Base-by-base conservation (phyloP, 2,329 filamentous ascomycete genomes). In the Cyclaneusma minus region DNA sequence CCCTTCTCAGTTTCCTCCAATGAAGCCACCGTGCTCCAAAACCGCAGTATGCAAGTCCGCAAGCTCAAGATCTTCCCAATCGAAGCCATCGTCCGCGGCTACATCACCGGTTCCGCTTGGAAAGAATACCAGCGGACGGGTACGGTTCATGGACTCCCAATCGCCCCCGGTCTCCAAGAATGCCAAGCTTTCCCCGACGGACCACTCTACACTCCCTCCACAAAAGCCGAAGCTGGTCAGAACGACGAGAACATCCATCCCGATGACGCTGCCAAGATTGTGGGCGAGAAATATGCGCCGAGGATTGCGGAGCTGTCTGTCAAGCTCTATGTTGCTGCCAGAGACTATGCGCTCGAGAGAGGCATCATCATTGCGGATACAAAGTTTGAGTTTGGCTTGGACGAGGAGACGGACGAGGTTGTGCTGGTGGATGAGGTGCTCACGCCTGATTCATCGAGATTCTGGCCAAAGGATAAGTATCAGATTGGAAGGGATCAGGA, bases 391-490 rank as follows among this genome's bases (percentile, higher is more conserved):
- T 80, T 80, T 47, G 75, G 72, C 1, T 49, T 75, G 7, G 67
- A 74, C 32, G 55, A 60, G 22, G 58, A 56, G 29, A 66, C 61
- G 1, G 56, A 64, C 29, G 62, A 73, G 40, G 60, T 82, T 8
- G 63, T 80, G n/a, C 53, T 81, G 20, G 64, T 79, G 2, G 76
- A 77, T 50, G 78, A 78, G 47, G 69, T 82, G 4, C 50, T 81
- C 33, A 91, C 83, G 6, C 83, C 84, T 3, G 77, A 83, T 48
- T 77, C 68, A 29, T 87, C 78, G 26, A 68, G 85, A 10, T 93
- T 93, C 62, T 95, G 87, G 85, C 73, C 74, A 1, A 68, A 64
- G 35, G 71, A 71, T 22, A 62, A 62, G 23, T 91, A 87, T 47
- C 64, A 72, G 45, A 52, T 79, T 11, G 84, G 85, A 2, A 62